Percentiles rank a stretch among this genome's conserved stretches.
Conservation (phyloP, 108 stramenopile species). For the Craspedostauros australis region DNA sequence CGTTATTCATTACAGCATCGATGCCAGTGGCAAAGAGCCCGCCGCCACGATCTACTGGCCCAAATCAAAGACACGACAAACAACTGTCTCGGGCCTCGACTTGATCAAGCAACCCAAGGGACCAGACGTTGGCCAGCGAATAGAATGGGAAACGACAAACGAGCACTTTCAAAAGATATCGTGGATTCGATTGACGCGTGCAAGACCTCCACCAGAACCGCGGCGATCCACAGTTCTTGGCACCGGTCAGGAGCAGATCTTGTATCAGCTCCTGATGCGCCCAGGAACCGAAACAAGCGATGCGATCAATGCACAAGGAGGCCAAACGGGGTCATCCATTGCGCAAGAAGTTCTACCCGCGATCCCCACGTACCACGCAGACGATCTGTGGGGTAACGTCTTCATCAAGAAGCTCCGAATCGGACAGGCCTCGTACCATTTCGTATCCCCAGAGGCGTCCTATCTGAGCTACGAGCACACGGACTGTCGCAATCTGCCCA, state of each 20-base stretch:
- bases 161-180: conserved; percentile 10
- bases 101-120: conserved; percentile 29
- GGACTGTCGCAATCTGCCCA: conserved; percentile 37
- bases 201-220: too few relatives aligned
- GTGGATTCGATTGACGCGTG: conserved; percentile 34
- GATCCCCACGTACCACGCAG: conserved; percentile 33
- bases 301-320: not conserved
- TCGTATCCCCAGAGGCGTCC: conserved; percentile 29
- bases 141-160: conserved; percentile 32
- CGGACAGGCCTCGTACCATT: conserved; percentile 71
- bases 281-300: conserved; percentile 8
- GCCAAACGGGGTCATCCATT: not conserved
- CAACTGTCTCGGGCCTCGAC: conserved; percentile 17
- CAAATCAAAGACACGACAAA: conserved; percentile 12
- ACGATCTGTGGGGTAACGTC: conserved; percentile 50
- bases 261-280: conserved; percentile 19
- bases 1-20: conserved; percentile 14
- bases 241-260: conserved; percentile 15
- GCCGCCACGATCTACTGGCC: conserved; percentile 28
- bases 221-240: conserved; percentile 16
- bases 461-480: conserved; percentile 64
- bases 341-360: not conserved
- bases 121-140: conserved; percentile 25
- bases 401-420: conserved; percentile 48
- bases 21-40: too few relatives aligned